Conservation (phyloP, 495 filamentous ascomycete species). For the Clavariopsis aquatica region DNA sequence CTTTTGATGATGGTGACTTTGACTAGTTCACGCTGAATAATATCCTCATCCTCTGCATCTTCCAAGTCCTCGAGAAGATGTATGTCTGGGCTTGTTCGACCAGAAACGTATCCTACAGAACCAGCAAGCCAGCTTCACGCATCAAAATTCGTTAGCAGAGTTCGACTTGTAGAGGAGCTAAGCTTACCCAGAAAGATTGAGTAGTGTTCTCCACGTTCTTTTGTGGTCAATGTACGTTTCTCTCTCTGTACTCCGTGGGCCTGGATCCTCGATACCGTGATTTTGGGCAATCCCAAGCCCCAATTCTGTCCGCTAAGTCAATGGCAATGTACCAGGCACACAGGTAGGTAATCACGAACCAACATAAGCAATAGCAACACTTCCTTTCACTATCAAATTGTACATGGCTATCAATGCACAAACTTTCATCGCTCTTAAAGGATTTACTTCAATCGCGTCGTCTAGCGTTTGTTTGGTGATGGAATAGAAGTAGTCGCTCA, state of each 20-base stretch:
- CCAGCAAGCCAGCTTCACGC: neutral
- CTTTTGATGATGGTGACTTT: slow-evolving; percentile 20
- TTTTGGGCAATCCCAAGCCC: neutral
- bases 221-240: slow-evolving; percentile 8
- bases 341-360: neutral
- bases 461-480: slow-evolving; percentile 11
- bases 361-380: slow-evolving; percentile 5
- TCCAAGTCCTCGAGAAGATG: neutral
- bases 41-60: slow-evolving; percentile 3
- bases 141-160: neutral
- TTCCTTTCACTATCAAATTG: slow-evolving; percentile 9
- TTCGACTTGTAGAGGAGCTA: neutral
- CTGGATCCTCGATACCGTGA: neutral
- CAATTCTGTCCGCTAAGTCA: slow-evolving; percentile 3
- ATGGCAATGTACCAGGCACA: neutral
- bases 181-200: slow-evolving; percentile 13
- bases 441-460: slow-evolving; percentile 7
- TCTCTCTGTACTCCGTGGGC: neutral
- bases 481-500: slow-evolving; percentile 13
- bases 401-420: slow-evolving; percentile 18
- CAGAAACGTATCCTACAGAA: slow-evolving; percentile 4
- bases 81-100: neutral
- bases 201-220: slow-evolving; percentile 11
- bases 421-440: slow-evolving; percentile 16
- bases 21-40: slow-evolving; percentile 12